Evolutionary conservation across 345 rosid genomes (phyloP), one percentile per base, ranked within the genome.

Genomic region (Diplotaxis tenuifolia): DNA sequence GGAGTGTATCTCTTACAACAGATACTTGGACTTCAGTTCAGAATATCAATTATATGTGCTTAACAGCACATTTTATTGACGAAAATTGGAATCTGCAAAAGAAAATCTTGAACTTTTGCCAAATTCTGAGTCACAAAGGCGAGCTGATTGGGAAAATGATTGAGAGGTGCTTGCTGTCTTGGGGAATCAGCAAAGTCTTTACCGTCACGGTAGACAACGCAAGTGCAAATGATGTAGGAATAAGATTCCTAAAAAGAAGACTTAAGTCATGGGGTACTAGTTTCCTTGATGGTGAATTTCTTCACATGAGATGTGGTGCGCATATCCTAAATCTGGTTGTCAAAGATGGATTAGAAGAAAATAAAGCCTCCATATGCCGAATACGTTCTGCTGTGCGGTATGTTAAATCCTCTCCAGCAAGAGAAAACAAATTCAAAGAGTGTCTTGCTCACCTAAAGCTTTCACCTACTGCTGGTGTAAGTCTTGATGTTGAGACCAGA

Each of bases 181-280:
- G 67, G 75, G 71, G 56, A 2, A 49, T 76, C 15, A 62, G 7
- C 7, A 76, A 42, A 36, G 65, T 75, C n/a, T 58, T 72, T 16
- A 64, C 67, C 7, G 7, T 80, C 0, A 72, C 47, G 0, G 9
- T 52, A 15, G 78, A 72, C 8, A 75, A 80, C 15, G 75, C 67
- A 1, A 65, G 22, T 16, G 7, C 71, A 11, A 72, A 67, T 67
- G 75, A 80, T 5, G 67, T 60, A 7, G 68, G 7, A 10, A 1
- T 60, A 6, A 42, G 14, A 12, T 62, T 59, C 50, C 45, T 71
- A 19, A 71, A 16, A 49, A 70, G 29, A 70, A 70, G n/a, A 6
- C 40, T 67, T 20, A 21, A n/a, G 22, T 55, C 10, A 14, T 55
- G 63, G 52, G 50, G 36, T 4, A 68, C 36, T 52, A 34, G 21